These are phyloP conservation scores for Neurospora tetraspora DNA, from an alignment of 495 filamentous ascomycete genomes.

Conservation along the genomic window DNA sequence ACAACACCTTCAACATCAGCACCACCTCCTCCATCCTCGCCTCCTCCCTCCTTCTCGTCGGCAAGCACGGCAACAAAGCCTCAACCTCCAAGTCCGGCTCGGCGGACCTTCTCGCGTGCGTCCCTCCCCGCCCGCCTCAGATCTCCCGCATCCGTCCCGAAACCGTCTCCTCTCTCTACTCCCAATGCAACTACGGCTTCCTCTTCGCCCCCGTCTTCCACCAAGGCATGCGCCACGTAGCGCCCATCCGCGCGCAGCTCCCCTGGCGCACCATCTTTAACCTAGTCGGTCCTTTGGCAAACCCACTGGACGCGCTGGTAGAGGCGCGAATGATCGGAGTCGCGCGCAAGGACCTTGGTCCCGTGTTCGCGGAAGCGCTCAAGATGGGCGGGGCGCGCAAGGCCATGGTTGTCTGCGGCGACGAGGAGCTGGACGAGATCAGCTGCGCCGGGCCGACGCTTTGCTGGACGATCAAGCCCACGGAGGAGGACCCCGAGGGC, in stretches of 20 bases:
- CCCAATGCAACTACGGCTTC: conserved; percentile 79
- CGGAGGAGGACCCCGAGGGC: conserved; percentile 36
- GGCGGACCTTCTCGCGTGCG: conserved; percentile 75
- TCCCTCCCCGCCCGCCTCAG: conserved; percentile 57
- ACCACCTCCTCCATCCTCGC: conserved; percentile 90
- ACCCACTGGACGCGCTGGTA: conserved; percentile 65
- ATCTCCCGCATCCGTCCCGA: conserved; percentile 60
- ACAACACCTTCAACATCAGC: conserved; percentile 96
- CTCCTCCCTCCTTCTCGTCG: conserved; percentile 68
- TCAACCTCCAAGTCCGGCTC: conserved; percentile 92
- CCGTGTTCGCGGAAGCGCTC: conserved; percentile 79
- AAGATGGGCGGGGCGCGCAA: conserved; percentile 65
- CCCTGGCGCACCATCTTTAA: conserved; percentile 96
- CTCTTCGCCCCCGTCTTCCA: conserved; percentile 96
- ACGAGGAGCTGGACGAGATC: conserved; percentile 92
- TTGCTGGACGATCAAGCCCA: conserved; percentile 63
- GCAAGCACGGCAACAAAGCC: conserved; percentile 95
- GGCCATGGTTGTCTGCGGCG: conserved; percentile 85
- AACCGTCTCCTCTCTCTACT: conserved; percentile 61
- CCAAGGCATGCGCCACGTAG: conserved; percentile 80
- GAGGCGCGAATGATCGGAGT: conserved; percentile 90
- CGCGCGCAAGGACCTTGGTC: conserved; percentile 73
- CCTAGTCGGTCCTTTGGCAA: conserved; percentile 82
- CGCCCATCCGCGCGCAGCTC: conserved; percentile 69
- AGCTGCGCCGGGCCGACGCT: conserved; percentile 76